Conservation (phyloP, 352 stramenopile genomes). For the Pythium aquatile region DNA sequence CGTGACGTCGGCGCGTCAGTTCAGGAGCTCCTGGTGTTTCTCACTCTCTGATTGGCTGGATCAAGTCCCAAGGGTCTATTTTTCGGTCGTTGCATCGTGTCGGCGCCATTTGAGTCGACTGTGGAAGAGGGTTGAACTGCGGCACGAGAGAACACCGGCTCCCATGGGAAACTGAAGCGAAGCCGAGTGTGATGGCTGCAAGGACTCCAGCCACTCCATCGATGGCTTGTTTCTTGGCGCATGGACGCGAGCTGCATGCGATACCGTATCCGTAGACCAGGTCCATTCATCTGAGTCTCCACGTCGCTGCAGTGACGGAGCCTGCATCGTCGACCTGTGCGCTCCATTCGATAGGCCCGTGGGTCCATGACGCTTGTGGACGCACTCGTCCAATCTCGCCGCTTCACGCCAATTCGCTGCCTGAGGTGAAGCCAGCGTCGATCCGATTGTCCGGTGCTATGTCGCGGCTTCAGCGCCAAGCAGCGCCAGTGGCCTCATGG, state of each 20-base stretch:
- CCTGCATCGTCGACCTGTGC: background rate
- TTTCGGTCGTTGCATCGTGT: conserved; percentile 19
- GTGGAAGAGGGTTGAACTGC: conserved; percentile 11
- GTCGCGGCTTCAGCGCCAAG: background rate
- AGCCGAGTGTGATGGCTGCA: background rate
- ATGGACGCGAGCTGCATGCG: background rate
- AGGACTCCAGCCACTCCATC: no score
- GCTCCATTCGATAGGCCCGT: background rate
- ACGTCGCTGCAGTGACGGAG: background rate
- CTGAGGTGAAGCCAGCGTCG: no score
- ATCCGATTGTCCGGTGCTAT: background rate
- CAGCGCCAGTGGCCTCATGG: background rate
- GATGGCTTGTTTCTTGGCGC: background rate
- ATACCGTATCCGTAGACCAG: background rate
- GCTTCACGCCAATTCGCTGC: background rate
- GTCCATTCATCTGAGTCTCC: background rate
- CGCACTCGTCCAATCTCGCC: background rate
- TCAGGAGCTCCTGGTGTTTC: background rate
- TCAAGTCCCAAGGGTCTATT: conserved; percentile 10
- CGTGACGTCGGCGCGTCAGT: conserved; percentile 27
- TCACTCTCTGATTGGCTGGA: conserved; percentile 20
- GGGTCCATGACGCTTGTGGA: background rate
- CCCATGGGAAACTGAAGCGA: background rate
- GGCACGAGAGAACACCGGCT: background rate
- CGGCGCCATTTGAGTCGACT: background rate